Evolutionary conservation across 306 rosid genomes (phyloP), one percentile per base, ranked within the genome.

Genomic region (Inga leiocalycina): DNA sequence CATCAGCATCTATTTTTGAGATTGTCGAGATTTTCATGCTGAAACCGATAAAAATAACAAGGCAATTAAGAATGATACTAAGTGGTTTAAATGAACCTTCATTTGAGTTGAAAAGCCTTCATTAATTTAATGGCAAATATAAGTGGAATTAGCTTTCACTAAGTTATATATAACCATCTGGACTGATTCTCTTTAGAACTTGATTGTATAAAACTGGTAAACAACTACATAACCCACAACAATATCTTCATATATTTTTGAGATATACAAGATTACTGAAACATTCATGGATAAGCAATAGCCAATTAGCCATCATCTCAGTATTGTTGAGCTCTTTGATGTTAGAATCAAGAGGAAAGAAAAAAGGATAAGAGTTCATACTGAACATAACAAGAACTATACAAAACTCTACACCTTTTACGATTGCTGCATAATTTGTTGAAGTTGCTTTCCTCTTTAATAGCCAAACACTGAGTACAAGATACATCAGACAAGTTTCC

Each of bases 291-390:
- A 54, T 81, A 81, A 27, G 83, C 87, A 11, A 82, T 75, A 46
- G 76, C 80, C 86, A 35, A 11, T 81, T 75, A 46, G 76, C 80
- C 86, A 35, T 84, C 86, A 35, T 84, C 37, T 13, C 39, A 62
- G 82, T 71, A 1, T 80, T 74, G 17, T 77, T 86, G 81, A 45
- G 15, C 64, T 12, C 65, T 52, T 75, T 13, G 27, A 71, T 79
- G 54, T 44, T 79, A 22, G 93, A 76, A 88, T 62, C 88, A 64
- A 88, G 86, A 32, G 97, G 92, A 78, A 85, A 91, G 90, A 88
- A 93, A 69, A 93, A 88, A 2, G 94, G 93, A 80, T 91, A 91
- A 91, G 65, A 93, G 86, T 76, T 93, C 93, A 78, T 93, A 93
- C 62, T 92, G 20, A 27, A 93, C 89, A 86, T 91, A 93, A 77